Conservation (phyloP, 192 early-diverging fungal genomes). For the Coemansia sp. region DNA sequence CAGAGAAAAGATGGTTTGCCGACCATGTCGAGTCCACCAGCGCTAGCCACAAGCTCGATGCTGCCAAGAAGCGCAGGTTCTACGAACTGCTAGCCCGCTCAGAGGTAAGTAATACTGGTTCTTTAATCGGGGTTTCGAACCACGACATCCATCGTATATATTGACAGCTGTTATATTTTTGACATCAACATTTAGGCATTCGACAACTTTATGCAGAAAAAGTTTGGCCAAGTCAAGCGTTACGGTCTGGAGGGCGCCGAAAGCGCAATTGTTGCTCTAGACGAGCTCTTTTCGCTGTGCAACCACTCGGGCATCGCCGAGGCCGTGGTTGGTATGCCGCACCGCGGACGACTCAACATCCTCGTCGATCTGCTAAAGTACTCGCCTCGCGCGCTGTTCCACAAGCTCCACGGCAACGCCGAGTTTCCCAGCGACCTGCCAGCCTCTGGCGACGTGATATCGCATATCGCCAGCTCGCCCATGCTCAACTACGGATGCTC, state of each 20-base stretch:
- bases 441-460: conserved; percentile 89
- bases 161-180: neutral
- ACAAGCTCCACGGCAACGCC: conserved; percentile 91
- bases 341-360: conserved; percentile 93
- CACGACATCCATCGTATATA: no score
- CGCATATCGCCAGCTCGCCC: conserved; percentile 82
- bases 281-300: conserved; percentile 74
- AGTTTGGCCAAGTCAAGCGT: conserved; percentile 93
- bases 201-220: conserved; percentile 98
- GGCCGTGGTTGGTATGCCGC: conserved; percentile 92
- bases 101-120: conserved; percentile 56
- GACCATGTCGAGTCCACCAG: conserved; percentile 71
- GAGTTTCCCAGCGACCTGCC: conserved; percentile 80
- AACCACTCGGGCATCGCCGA: conserved; percentile 72
- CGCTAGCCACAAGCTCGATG: conserved; percentile 9
- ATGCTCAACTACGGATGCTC: conserved; percentile 67
- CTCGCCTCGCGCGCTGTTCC: conserved; percentile 79
- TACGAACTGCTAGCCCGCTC: conserved; percentile 76
- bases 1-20: conserved; percentile 87
- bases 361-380: conserved; percentile 85
- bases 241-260: conserved; percentile 97
- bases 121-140: no score
- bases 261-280: conserved; percentile 90
- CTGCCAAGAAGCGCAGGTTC: conserved; percentile 67
- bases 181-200: conserved; percentile 60